Base-by-base conservation (phyloP, 495 filamentous ascomycete genomes). In the Viridothelium virens region DNA sequence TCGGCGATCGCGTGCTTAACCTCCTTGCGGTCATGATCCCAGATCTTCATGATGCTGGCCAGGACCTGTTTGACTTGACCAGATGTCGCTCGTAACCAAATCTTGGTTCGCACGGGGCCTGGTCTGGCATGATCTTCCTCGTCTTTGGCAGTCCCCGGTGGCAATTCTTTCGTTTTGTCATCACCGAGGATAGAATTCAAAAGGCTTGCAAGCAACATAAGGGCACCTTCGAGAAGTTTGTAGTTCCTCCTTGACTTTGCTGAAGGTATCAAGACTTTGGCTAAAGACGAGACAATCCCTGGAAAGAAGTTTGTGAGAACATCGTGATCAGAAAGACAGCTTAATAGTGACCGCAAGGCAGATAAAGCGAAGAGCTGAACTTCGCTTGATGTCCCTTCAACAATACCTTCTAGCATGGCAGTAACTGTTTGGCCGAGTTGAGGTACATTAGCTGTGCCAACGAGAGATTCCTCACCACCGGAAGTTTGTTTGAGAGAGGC, bases 21-120 rank as follows among this genome's bases (percentile, higher is more conserved):
- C 62, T 94, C 90, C 10, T 73, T 73, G 38, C 86, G 82, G 18
- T 88, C 84, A 75, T 96, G 88, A 46, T 82, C 85, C n/a, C 90
- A 87, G 38, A 96, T 73, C 65, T 88, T 89, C 31, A 96, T 76
- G 18, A 96, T 80, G 65, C 88, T 90, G 41, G 87, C 85, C 11
- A 97, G 74, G 6, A 93, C 94, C 63, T 96, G 81, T 71, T 92
- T 95, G 62, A 97, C 84, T 74, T 97, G 91, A 3, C 82, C 81
- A 2, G 86, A 78, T 4, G 93, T 97, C 16, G 91, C 90, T 65
- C 85, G 88, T 16, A 94, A 74, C 94, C 93, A 97, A 10, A 90
- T 81, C 3, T 79, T 77, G 25, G 53, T 59, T 3, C 53, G 53
- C 18, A 38, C 77, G 83, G 16, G 85, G 74, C 34, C 65, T 38